Evolutionary conservation across 257 asterid genomes (phyloP), one percentile per base, ranked within the genome.

Genomic region (Solanum rostratum): DNA sequence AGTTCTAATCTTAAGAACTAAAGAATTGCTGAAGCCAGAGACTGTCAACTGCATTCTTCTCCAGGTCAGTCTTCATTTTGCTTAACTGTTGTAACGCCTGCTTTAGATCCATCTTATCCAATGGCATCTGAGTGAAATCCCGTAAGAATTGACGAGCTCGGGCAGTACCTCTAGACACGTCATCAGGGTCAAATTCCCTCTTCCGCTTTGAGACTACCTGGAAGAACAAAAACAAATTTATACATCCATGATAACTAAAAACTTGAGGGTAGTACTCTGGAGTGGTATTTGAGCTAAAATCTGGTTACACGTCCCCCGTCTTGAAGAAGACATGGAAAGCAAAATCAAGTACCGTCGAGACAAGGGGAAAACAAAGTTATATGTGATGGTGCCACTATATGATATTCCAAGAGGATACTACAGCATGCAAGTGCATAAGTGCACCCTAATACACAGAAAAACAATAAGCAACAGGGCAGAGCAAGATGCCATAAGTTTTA

Each of bases 21-120:
- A 96, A 85, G 87, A 96, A 95, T 68, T 93, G 97, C 89, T 93
- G 97, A 86, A 95, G 98, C 98, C 98, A 96, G 76, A 52, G 70
- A 74, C 89, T 84, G 87, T 89, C 83, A 13, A 69, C 90, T 9
- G 98, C 93, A 86, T 96, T 95, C 88, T 89, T 95, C 88, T 91
- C 93, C 88, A 96, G 87, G 27, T 88, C 93, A n/a, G 86, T 91
- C 84, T 84, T 95, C 90, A 95, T 82, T 84, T 90, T 87, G 22
- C 87, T 81, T 50, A 93, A 91, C 12, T 87, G 88, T 89, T 92
- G 84, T 43, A 93, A 81, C 18, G 93, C 95, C 85, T 90, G 89
- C 65, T 90, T 85, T 59, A 84, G 85, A 83, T 92, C 98, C 97
- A 96, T 93, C 86, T 89, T 86, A 86, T 95, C 99, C 55, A 95